Conservation (phyloP, 2,329 filamentous ascomycete species). For the Ophiocordyceps camponoti-saundersi region DNA sequence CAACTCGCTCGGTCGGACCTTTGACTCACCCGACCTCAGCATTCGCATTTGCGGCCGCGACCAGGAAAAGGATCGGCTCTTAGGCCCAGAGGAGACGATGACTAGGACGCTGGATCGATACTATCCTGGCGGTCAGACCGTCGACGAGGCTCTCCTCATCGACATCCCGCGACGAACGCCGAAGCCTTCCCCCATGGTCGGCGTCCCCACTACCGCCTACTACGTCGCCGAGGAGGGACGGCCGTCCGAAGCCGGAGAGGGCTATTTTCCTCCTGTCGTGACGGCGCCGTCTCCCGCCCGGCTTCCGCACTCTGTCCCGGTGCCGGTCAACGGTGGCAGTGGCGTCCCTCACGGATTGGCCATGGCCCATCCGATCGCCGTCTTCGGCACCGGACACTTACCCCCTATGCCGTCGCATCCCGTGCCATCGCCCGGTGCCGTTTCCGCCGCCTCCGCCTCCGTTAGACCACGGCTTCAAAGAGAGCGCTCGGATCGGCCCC, state of each 20-base stretch:
- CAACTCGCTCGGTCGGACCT: conserved; percentile 77
- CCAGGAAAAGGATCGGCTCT: conserved; percentile 42
- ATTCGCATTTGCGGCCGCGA: conserved; percentile 64
- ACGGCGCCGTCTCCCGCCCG: conserved; percentile 21
- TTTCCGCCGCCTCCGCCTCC: conserved; percentile 37
- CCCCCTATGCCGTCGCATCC: conserved; percentile 62
- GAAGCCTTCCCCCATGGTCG: conserved; percentile 55
- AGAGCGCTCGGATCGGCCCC: conserved; percentile 40
- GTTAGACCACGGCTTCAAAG: conserved; percentile 32
- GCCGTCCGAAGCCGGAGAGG: conserved; percentile 52
- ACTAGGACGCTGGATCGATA: conserved; percentile 61
- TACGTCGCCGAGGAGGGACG: conserved; percentile 45
- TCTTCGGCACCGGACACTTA: conserved; percentile 64
- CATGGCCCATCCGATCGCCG: conserved; percentile 51
- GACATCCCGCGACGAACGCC: conserved; percentile 72
- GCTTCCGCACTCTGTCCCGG: conserved; percentile 21
- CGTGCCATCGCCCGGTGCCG: conserved; percentile 67
- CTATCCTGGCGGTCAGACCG: conserved; percentile 71
- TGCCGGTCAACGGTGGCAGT: conserved; percentile 15
- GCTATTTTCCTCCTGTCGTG: conserved; percentile 66
- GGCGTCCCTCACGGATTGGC: neutral
- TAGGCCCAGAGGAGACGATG: conserved; percentile 80
- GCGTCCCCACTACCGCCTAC: conserved; percentile 28
- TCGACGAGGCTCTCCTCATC: conserved; percentile 82
- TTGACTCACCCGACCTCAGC: conserved; percentile 78